Base-by-base conservation (phyloP, 148 eudicot species). In the Rhododendron williamsianum region DNA sequence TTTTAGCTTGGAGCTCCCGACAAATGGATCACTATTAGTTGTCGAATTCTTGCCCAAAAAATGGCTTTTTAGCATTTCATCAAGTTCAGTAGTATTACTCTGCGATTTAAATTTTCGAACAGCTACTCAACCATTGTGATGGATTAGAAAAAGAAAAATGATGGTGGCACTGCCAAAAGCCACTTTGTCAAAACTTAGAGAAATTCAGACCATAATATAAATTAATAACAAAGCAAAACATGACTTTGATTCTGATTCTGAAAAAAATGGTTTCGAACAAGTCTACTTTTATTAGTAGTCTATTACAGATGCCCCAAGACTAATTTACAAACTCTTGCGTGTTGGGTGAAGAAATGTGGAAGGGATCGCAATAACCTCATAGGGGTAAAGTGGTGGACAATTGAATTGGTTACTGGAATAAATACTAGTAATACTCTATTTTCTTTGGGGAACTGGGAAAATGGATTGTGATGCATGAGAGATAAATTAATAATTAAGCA, bases 401-500 rank as follows among this genome's bases (percentile, higher is more conserved):
- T 16, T 41, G 38, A 41, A 36, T 23, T 38, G 84, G 43, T 38
- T n/a, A 27, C 9, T 33, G 25, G 25, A 30, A 49, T 82, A 48
- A 46, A 36, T 36, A 36, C 35, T 36, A 36, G 38, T 41, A 41
- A 5, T 41, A 41, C 6, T 41, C 18, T 30, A 69, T 27, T 30
- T 71, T 71, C 19, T 46, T 43, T 82, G 12, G 65, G 85, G 45
- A 72, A 19, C 2, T 65, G 85, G 85, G 78, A 58, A 49, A 3
- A 83, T 48, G 63, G 65, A 48, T 76, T 67, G 72, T 25, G 72
- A 67, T 67, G 12, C 33, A 25, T 67, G 4, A 41, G 4, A 41
- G 80, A 36, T 82, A 15, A 67, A 76, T 54, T 30, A 16, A 8
- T 46, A 41, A 60, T 78, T 60, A 58, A 84, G 86, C 49, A 85